Percentiles rank a stretch among this genome's conserved stretches.
Conservation (phyloP, 2,329 filamentous ascomycete species). For the Stylonectria norvegica region DNA sequence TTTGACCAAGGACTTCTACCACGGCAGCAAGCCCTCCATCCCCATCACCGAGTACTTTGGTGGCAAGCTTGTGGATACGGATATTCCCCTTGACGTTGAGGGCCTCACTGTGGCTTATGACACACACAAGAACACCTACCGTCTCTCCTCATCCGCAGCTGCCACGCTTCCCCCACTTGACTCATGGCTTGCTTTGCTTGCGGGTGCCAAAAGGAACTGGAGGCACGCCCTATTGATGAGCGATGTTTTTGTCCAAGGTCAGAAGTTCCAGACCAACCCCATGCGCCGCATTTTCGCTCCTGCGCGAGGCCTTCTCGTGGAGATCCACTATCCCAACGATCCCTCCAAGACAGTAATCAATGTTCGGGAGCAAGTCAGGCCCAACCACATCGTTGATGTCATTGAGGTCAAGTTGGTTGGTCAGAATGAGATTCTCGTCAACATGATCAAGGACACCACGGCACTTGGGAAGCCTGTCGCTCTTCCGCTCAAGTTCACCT, state of each 20-base stretch:
- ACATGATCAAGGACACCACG: slow-evolving; percentile 89
- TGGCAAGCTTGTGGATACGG: slow-evolving; percentile 72
- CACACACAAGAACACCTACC: slow-evolving; percentile 74
- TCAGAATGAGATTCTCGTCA: slow-evolving; percentile 78
- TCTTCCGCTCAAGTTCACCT: slow-evolving; percentile 82
- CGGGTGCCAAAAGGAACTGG: slow-evolving; percentile 85
- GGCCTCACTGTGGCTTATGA: slow-evolving; percentile 82
- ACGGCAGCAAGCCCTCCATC: slow-evolving; percentile 67
- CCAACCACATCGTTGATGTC: slow-evolving; percentile 83
- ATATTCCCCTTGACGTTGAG: slow-evolving; percentile 74
- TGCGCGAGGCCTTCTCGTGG: slow-evolving; percentile 80
- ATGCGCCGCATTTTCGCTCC: slow-evolving; percentile 89
- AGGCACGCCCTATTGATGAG: slow-evolving; percentile 90
- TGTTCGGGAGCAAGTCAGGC: slow-evolving; percentile 81
- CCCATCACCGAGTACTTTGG: slow-evolving; percentile 94
- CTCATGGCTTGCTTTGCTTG: slow-evolving; percentile 83
- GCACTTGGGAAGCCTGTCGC: slow-evolving; percentile 79
- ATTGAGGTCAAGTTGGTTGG: slow-evolving; percentile 76
- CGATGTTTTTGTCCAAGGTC: slow-evolving; percentile 90
- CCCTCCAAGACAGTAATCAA: slow-evolving; percentile 79
- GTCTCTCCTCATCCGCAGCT: slow-evolving; percentile 71
- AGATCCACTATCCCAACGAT: slow-evolving; percentile 79
- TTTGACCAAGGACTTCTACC: slow-evolving; percentile 77
- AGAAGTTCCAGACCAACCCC: slow-evolving; percentile 96
- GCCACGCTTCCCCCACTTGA: slow-evolving; percentile 74